Base-by-base conservation (phyloP, 208 protist genomes). In the Phytomonas francai region DNA sequence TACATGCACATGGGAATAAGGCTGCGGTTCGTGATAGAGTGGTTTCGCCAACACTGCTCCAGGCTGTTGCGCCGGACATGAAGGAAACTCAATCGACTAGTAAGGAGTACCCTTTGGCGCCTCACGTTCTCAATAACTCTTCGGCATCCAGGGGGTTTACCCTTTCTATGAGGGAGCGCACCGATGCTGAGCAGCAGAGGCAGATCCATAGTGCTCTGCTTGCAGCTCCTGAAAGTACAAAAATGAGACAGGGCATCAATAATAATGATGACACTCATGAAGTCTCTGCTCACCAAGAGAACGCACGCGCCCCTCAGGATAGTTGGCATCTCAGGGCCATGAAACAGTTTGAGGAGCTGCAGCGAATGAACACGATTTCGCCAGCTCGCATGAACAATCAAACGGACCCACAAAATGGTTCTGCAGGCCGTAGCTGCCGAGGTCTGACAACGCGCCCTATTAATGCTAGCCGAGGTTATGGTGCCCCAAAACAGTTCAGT, bases 271-370 rank as follows among this genome's bases (percentile, higher is more conserved):
- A 62, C 25, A 32, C 14, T 22, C 4, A 62, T 36, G 27, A 29
- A 16, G 31, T 22, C 25, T 1, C 25, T 36, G 31, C 11, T 33
- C 28, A 19, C 42, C 27, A 67, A 3, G 54, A 28, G 62, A 54
- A 25, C 51, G 28, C 33, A 65, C 67, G 63, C 59, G 32, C 39
- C 19, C 30, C 33, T 27, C 62, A 65, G n/a, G 56, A 78, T 59
- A 84, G 68, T 67, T 90, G 84, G 84, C 70, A 87, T 42, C 77
- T 67, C 25, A 70, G 74, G 3, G 78, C 82, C 14, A 62, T 81
- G 59, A 76, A 81, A 51, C 83, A 89, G 72, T 85, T 93, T 63
- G 84, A 85, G 60, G 78, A 81, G 68, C 73, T 93, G 30, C 79
- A 85, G 74, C 76, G 75, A 29, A 73, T 93, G 63, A 85, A 93